phyloP scores from a whole-genome alignment of 2,329 filamentous ascomycete species.

The Fonsecaea monophora region DNA sequence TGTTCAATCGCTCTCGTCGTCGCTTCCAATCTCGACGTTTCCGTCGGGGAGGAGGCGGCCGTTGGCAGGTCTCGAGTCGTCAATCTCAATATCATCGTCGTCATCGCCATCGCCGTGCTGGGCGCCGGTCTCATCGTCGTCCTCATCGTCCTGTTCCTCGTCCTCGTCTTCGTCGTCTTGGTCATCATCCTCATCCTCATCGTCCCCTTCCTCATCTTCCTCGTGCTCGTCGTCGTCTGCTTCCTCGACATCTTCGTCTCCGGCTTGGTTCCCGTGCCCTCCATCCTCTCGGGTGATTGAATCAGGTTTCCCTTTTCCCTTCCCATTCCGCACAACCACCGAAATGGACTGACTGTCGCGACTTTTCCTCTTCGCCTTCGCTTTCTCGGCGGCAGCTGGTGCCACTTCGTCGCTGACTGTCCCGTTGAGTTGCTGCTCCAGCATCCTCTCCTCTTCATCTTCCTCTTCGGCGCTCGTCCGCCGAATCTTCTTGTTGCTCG shows the following conservation, averaged over 20 bases:
- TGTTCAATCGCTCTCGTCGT: slow-evolving; percentile 38
- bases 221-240: slow-evolving; percentile 36
- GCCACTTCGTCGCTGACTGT: slow-evolving; percentile 38
- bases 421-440: slow-evolving; percentile 40
- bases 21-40: slow-evolving; percentile 36
- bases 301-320: slow-evolving; percentile 38
- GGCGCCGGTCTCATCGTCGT: slow-evolving; percentile 28
- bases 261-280: slow-evolving; percentile 36
- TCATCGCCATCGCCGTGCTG: slow-evolving; percentile 34
- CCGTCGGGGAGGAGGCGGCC: slow-evolving; percentile 35
- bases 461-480: slow-evolving; percentile 24
- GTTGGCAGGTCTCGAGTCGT: slow-evolving; percentile 26
- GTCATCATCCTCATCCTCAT: slow-evolving; percentile 39
- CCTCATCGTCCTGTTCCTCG: slow-evolving; percentile 40
- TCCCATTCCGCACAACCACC: slow-evolving; percentile 13
- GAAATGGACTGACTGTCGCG: slow-evolving; percentile 31
- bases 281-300: slow-evolving; percentile 35
- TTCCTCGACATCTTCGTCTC: slow-evolving; percentile 36
- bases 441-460: slow-evolving; percentile 37
- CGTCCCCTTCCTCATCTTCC: slow-evolving; percentile 35
- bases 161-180: slow-evolving; percentile 42
- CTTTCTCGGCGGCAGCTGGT: slow-evolving; percentile 27
- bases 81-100: slow-evolving; percentile 41
- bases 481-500: slow-evolving; percentile 34
- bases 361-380: slow-evolving; percentile 29